Percentiles rank a stretch among this genome's conserved stretches.
These are phyloP conservation scores for Penicillium brevicompactum DNA, from an alignment of 2,329 filamentous ascomycete species.

Conservation along the genomic window DNA sequence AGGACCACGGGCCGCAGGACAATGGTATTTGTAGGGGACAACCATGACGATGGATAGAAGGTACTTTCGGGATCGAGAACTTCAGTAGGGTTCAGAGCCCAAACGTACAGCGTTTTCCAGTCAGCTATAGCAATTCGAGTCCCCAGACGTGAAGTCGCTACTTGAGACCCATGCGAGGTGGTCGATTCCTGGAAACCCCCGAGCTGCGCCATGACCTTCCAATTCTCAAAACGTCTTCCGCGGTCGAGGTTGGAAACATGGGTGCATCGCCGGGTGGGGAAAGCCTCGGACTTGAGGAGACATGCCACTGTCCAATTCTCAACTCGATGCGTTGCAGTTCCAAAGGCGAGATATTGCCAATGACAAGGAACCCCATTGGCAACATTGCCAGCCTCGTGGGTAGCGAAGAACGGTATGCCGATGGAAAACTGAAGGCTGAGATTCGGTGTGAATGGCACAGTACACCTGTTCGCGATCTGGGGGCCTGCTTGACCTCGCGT, in stretches of 20 bases:
- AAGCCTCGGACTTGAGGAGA: conserved; percentile 38
- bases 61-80: conserved; percentile 35
- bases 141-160: conserved; percentile 37
- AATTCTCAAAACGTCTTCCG: conserved; percentile 40
- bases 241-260: conserved; percentile 43
- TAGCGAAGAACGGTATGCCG: conserved; percentile 43
- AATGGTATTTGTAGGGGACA: conserved; percentile 23
- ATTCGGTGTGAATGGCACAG: conserved; percentile 26
- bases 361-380: conserved; percentile 28
- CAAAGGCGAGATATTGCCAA: conserved; percentile 45
- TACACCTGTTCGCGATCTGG: conserved; percentile 26
- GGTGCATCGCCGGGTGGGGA: conserved; percentile 30
- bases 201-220: conserved; percentile 40
- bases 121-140: conserved; percentile 45
- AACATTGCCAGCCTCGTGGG: conserved; percentile 28
- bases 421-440: conserved; percentile 38
- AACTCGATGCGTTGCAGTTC: conserved; percentile 37
- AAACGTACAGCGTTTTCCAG: conserved; percentile 46
- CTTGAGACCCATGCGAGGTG: conserved; percentile 41
- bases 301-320: conserved; percentile 41
- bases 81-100: conserved; percentile 41
- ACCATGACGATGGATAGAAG: conserved; percentile 37
- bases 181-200: conserved; percentile 36
- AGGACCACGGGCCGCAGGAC: conserved; percentile 38
- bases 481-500: conserved; percentile 14